A percentile compares a stretch with the other conserved stretches of the same genome.
Conservation (phyloP, 768 basidiomycete species). For the Boletus subparvulus region DNA sequence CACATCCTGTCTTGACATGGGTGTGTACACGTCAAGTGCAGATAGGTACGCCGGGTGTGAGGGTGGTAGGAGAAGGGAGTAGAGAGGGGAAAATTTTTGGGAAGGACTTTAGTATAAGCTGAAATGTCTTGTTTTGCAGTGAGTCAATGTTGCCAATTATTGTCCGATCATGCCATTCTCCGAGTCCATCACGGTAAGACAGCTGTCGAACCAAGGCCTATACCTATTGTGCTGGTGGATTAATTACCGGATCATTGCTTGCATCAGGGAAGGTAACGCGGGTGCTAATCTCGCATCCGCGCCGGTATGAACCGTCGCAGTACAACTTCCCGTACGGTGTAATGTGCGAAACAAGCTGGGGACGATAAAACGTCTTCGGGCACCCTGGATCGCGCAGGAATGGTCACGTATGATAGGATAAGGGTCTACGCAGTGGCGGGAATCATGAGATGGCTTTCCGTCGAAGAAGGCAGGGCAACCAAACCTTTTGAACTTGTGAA, state of each 20-base stretch:
- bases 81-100: neutral
- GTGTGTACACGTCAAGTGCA: neutral
- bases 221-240: neutral
- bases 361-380: conserved; percentile 53
- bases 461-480: conserved; percentile 34
- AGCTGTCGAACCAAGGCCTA: neutral
- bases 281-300: conserved; percentile 76
- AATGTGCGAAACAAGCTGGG: conserved; percentile 74
- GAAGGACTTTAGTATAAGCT: conserved; percentile 16
- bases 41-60: conserved; percentile 4
- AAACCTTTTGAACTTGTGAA: conserved; percentile 93
- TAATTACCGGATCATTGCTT: neutral
- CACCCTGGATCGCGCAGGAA: conserved; percentile 70
- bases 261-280: neutral
- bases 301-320: conserved; percentile 87
- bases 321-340: conserved; percentile 81
- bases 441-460: conserved; percentile 1
- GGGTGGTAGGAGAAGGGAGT: neutral
- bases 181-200: neutral
- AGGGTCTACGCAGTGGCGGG: conserved; percentile 60
- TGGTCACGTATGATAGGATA: conserved; percentile 87
- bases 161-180: neutral
- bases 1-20: neutral
- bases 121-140: conserved; percentile 3
- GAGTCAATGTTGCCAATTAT: neutral